Evolutionary conservation across 495 filamentous ascomycete species (phyloP).

Genomic region (Penicillium cinerascens): DNA sequence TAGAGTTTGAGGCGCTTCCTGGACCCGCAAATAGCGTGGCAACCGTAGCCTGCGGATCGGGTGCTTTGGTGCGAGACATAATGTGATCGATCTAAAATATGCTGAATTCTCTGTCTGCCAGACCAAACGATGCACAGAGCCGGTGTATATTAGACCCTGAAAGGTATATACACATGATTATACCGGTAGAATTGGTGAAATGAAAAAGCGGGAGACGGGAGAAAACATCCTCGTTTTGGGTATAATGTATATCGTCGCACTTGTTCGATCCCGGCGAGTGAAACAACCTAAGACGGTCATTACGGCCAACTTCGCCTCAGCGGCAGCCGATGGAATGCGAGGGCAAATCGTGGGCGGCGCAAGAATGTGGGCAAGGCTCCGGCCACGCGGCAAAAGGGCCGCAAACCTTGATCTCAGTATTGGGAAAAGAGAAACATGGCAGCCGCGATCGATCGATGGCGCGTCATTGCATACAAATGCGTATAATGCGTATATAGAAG

Average conservation of each 20-base stretch:
- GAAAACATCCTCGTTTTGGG: slow-evolving; percentile 2
- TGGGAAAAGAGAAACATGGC: slow-evolving; percentile 4
- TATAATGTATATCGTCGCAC: not conserved
- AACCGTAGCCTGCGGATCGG: slow-evolving; percentile 29
- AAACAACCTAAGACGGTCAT: slow-evolving; percentile 1
- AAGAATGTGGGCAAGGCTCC: slow-evolving; percentile 19
- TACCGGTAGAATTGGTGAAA: not conserved
- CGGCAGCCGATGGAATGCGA: slow-evolving; percentile 19
- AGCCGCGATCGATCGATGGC: not conserved
- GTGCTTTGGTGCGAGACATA: slow-evolving; percentile 20
- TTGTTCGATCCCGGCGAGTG: slow-evolving; percentile 8
- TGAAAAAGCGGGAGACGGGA: not conserved
- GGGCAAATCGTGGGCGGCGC: slow-evolving; percentile 19
- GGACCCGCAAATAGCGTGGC: slow-evolving; percentile 41
- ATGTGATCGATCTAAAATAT: slow-evolving; percentile 4
- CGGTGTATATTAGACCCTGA: slow-evolving; percentile 1
- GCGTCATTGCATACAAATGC: not conserved
- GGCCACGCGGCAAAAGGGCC: slow-evolving; percentile 19
- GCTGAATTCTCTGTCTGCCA: not conserved
- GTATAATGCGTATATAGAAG: not conserved
- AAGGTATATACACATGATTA: slow-evolving; percentile 7
- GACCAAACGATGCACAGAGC: not conserved
- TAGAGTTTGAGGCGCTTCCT: slow-evolving; percentile 32
- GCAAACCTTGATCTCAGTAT: not conserved
- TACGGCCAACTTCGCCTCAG: slow-evolving; percentile 9